phyloP scores from a whole-genome alignment of 768 basidiomycete species.

The Pulveroboletus sp. region DNA sequence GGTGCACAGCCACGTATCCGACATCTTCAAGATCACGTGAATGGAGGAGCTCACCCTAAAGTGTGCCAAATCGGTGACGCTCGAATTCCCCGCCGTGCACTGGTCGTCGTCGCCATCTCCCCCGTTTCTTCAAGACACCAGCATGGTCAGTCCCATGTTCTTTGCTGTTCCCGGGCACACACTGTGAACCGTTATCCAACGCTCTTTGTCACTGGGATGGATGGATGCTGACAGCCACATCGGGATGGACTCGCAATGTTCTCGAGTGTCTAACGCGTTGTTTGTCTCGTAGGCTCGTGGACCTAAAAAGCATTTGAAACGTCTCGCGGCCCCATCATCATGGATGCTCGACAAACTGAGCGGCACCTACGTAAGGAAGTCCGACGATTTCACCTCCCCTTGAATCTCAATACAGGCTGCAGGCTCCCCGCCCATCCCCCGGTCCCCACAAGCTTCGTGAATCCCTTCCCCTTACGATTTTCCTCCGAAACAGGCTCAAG shows the following conservation, averaged over 20 bases:
- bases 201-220: slow-evolving; percentile 11
- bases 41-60: slow-evolving; percentile 23
- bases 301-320: slow-evolving; percentile 99
- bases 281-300: slow-evolving; percentile 71
- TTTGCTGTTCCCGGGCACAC: background rate
- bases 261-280: slow-evolving; percentile 13
- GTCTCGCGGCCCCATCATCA: slow-evolving; percentile 92
- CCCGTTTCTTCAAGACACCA: slow-evolving; percentile 28
- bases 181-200: background rate
- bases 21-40: slow-evolving; percentile 21
- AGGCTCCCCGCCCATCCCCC: slow-evolving; percentile 95
- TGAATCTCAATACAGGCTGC: slow-evolving; percentile 10
- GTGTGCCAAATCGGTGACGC: background rate
- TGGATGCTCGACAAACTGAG: slow-evolving; percentile 99
- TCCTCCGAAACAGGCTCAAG: slow-evolving; percentile 98
- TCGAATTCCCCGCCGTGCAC: background rate
- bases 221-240: slow-evolving; percentile 23
- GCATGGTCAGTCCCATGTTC: slow-evolving; percentile 30
- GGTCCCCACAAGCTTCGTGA: slow-evolving; percentile 99
- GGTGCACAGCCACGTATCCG: slow-evolving; percentile 10
- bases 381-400: background rate
- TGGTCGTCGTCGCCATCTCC: slow-evolving; percentile 16
- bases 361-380: slow-evolving; percentile 78
- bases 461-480: slow-evolving; percentile 93
- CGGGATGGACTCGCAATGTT: slow-evolving; percentile 16